A percentile compares a stretch with the other conserved stretches of the same genome.
phyloP scores from a whole-genome alignment of 345 rosid species.

The Chamaenerion angustifolium region DNA sequence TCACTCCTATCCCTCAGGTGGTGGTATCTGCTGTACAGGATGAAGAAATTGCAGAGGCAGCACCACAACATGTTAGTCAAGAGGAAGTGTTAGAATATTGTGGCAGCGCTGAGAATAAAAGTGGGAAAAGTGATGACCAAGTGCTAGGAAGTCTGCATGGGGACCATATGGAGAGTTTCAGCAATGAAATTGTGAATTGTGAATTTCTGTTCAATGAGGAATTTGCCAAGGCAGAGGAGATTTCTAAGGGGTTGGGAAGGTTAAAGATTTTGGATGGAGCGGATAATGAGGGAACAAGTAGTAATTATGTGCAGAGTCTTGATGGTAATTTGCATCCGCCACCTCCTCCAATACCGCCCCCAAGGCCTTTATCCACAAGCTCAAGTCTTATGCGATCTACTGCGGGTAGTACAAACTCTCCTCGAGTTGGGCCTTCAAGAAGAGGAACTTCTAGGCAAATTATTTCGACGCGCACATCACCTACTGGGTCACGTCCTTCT shows the following conservation, averaged over 20 bases:
- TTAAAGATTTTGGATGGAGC: conserved; percentile 26
- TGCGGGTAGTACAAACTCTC: conserved; percentile 39
- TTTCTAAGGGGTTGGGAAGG: conserved; percentile 21
- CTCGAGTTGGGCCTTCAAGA: conserved; percentile 44
- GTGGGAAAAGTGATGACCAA: conserved; percentile 31
- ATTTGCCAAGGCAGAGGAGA: conserved; percentile 19
- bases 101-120: conserved; percentile 31
- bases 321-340: conserved; percentile 48
- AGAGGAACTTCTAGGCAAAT: conserved; percentile 69
- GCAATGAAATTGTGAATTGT: conserved; percentile 24
- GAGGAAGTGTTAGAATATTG: conserved; percentile 34
- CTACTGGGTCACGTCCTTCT: conserved; percentile 83
- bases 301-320: conserved; percentile 20
- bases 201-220: conserved; percentile 25
- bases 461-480: conserved; percentile 64
- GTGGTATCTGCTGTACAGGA: conserved; percentile 31
- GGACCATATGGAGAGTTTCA: conserved; percentile 18
- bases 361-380: conserved; percentile 34
- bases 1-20: conserved; percentile 21
- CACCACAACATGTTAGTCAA: conserved; percentile 31
- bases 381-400: conserved; percentile 36
- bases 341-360: conserved; percentile 86
- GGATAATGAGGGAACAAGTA: conserved; percentile 44
- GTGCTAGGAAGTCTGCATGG: conserved; percentile 15
- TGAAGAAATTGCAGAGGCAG: conserved; percentile 51